phyloP scores from a whole-genome alignment of 164 flowering plant species.

The Chloranthus sessilifolius region DNA sequence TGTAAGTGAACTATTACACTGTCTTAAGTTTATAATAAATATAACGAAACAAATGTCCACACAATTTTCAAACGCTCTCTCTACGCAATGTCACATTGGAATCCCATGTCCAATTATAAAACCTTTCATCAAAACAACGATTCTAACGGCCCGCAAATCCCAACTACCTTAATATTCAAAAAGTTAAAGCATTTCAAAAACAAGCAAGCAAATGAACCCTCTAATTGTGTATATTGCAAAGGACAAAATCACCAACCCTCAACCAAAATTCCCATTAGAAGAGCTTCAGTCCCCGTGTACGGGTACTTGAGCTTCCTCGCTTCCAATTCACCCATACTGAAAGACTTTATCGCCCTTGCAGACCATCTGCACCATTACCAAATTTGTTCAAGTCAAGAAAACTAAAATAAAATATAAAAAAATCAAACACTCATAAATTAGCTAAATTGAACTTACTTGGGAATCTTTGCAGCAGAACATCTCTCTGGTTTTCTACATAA shows the following conservation, averaged over 20 bases:
- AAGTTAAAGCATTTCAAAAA: too few relatives aligned
- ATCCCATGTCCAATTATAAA: too few relatives aligned
- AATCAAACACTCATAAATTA: neutral
- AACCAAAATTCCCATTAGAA: constrained; percentile 56
- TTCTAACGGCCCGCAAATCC: too few relatives aligned
- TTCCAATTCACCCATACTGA: constrained; percentile 51
- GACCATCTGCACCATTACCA: constrained; percentile 28
- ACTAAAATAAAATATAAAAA: neutral
- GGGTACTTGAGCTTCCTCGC: constrained; percentile 68
- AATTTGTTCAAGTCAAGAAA: neutral
- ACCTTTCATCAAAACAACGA: too few relatives aligned
- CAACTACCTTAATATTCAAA: too few relatives aligned
- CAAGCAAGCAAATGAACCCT: too few relatives aligned
- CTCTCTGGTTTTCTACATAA: constrained; percentile 46
- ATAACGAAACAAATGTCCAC: too few relatives aligned
- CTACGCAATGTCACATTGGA: too few relatives aligned
- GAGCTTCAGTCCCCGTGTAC: constrained; percentile 74
- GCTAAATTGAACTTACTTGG: constrained; percentile 51
- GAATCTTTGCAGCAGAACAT: constrained; percentile 31
- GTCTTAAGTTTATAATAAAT: too few relatives aligned
- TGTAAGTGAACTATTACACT: too few relatives aligned
- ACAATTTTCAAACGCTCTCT: too few relatives aligned
- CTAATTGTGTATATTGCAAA: too few relatives aligned
- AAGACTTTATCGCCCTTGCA: constrained; percentile 37
- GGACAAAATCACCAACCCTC: constrained; percentile 45